A percentile compares a stretch with the other conserved stretches of the same genome.
Evolutionary conservation across 768 basidiomycete genomes (phyloP).

Genomic region (Tylopilus sp.): DNA sequence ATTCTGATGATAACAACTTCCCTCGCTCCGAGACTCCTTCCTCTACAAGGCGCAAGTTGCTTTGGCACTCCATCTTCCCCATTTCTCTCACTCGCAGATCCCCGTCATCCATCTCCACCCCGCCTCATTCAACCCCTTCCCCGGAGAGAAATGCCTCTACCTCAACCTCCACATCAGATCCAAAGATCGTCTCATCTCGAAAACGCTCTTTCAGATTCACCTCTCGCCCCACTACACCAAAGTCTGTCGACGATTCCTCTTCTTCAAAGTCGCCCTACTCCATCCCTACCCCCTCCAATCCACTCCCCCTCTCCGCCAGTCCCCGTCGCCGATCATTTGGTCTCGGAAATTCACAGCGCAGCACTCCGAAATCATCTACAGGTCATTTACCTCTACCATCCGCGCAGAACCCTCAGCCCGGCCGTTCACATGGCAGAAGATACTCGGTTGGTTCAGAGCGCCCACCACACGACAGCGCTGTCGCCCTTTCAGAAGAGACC

Average conservation of each 20-base stretch:
- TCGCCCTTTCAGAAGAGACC: conserved; percentile 29
- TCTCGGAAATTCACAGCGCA: conserved; percentile 25
- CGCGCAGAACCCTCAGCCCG: conserved; percentile 6
- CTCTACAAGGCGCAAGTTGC: conserved; percentile 22
- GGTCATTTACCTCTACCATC: conserved; percentile 25
- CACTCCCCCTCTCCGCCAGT: conserved; percentile 31
- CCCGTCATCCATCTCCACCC: conserved; percentile 19
- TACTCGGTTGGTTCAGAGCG: conserved; percentile 30
- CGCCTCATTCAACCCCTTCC: conserved; percentile 13
- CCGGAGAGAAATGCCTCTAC: conserved; percentile 24
- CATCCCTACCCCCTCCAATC: conserved; percentile 29
- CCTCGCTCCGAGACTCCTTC: conserved; percentile 30
- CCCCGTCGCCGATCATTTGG: conserved; percentile 33
- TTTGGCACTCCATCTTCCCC: conserved; percentile 25
- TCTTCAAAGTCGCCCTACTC: conserved; percentile 18
- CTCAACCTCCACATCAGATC: conserved; percentile 22
- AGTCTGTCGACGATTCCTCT: conserved; percentile 17
- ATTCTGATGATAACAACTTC: conserved; percentile 19
- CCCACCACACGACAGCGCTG: conserved; percentile 31
- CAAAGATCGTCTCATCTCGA: conserved; percentile 15
- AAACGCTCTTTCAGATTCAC: conserved; percentile 31
- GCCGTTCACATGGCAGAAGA: conserved; percentile 26
- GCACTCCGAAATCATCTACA: conserved; percentile 30
- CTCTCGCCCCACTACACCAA: conserved; percentile 31
- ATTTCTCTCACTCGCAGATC: conserved; percentile 28